Evolutionary conservation across 768 basidiomycete species (phyloP), one percentile per base, ranked within the genome.

Genomic region (Myochromella boudieri): DNA sequence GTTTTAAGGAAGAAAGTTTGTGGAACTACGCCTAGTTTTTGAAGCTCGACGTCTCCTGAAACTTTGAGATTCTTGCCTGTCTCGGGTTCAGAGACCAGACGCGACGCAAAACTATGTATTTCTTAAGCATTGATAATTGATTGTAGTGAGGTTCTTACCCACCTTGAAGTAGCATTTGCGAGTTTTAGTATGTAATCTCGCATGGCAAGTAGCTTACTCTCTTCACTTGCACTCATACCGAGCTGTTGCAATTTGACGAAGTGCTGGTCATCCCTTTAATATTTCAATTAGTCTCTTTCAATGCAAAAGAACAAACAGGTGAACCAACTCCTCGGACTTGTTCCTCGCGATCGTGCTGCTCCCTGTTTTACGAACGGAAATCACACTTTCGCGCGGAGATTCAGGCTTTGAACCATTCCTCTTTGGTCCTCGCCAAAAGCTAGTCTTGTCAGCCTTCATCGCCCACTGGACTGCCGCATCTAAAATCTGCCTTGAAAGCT

Each of bases 391-490:
- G 40, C 81, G 75, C 0, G 86, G 82, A 11, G 85, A 84, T 51
- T 91, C 87, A 0, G 70, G 50, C 62, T 80, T 88, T 17, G 67
- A 58, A 10, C 59, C 57, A 6, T 64, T 59, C 24, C 79, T 69
- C 26, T 78, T 70, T 15, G 76, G 72, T 4, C 72, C 73, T 51
- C 77, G 75, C 93, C 93, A 95, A 61, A 92, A 95, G 7, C 76
- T 75, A 0, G 84, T 80, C 54, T 85, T 87, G 18, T 92, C 87
- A 1, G 84, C 76, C 56, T 83, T 89, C 77, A 86, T 84, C 0
- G 95, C 94, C 90, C 95, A 97, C 33, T 83, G 75, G 14, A 94
- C 77, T 0, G 91, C 86, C 0, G 90, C 84, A 52, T 95, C 91
- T 46, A 95, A 84, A 24, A 95, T 82, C 40, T 84, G 80, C 34